Percentiles rank a stretch among this genome's conserved stretches.
Conservation (phyloP, 2,329 filamentous ascomycete species). For the Huntiella abstrusa region DNA sequence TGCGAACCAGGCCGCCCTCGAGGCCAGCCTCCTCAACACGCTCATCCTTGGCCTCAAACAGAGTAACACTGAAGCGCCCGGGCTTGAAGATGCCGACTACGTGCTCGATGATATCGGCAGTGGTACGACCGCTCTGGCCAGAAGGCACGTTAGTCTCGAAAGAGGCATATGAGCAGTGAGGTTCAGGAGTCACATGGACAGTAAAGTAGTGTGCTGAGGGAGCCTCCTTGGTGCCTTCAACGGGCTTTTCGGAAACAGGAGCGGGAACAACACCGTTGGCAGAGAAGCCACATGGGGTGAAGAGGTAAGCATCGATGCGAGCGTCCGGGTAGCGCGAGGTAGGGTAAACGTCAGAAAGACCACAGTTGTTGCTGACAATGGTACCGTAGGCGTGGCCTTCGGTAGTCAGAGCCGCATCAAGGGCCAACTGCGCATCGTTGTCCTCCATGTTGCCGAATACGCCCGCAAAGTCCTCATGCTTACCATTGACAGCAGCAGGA, state of each 20-base stretch:
- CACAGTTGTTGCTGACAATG: constrained; percentile 77
- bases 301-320: constrained; percentile 86
- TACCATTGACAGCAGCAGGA: constrained; percentile 15
- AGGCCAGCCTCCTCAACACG: constrained; percentile 5
- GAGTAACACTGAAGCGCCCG: constrained; percentile 89
- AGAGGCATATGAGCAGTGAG: constrained; percentile 89
- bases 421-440: constrained; percentile 33
- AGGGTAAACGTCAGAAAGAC: constrained; percentile 76
- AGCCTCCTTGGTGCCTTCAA: constrained; percentile 10
- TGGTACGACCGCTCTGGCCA: constrained; percentile 70
- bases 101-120: constrained; percentile 77
- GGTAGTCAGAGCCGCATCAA: constrained; percentile 55
- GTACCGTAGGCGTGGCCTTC: constrained; percentile 89
- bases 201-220: constrained; percentile 79
- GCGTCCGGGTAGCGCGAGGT: constrained; percentile 76
- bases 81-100: constrained; percentile 94
- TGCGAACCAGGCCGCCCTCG: constrained; percentile 19
- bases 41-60: constrained; percentile 70
- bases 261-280: constrained; percentile 90
- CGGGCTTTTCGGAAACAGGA: constrained; percentile 29
- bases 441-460: constrained; percentile 55
- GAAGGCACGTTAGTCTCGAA: constrained; percentile 97
- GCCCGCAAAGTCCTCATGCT: constrained; percentile 46
- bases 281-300: constrained; percentile 91
- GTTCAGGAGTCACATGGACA: constrained; percentile 93